These are phyloP conservation scores for Amanita phalloides DNA, from an alignment of 768 basidiomycete species.

Conservation along the genomic window DNA sequence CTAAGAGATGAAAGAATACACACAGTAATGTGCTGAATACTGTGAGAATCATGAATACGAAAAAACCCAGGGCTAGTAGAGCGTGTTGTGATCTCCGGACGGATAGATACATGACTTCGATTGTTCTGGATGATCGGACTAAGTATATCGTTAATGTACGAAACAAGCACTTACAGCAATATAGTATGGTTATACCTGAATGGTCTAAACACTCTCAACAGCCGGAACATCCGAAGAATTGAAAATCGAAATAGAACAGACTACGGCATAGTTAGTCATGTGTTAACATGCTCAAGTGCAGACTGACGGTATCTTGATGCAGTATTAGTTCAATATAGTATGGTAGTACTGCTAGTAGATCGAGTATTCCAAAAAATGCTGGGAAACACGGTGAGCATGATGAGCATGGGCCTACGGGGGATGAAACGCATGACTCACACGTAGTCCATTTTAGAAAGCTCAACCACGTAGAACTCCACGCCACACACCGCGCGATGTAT, in stretches of 20 bases:
- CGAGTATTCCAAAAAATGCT: constrained; percentile 72
- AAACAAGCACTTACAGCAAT: constrained; percentile 45
- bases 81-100: constrained; percentile 82
- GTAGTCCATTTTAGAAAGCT: constrained; percentile 53
- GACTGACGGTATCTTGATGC: constrained; percentile 69
- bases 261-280: constrained; percentile 21
- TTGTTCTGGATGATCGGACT: constrained; percentile 35
- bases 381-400: constrained; percentile 22
- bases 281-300: background rate
- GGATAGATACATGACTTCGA: constrained; percentile 89
- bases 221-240: constrained; percentile 81
- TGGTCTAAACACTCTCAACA: constrained; percentile 81
- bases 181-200: constrained; percentile 80
- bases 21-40: constrained; percentile 82
- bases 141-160: background rate
- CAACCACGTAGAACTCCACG: constrained; percentile 64
- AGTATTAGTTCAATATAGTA: constrained; percentile 83
- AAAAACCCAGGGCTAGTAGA: constrained; percentile 77
- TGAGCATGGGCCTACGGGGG: constrained; percentile 11
- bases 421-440: constrained; percentile 31
- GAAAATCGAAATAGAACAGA: constrained; percentile 85
- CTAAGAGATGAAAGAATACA: background rate
- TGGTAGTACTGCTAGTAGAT: constrained; percentile 76
- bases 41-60: constrained; percentile 78
- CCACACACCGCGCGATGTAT: constrained; percentile 60